phyloP scores from a whole-genome alignment of 345 rosid species.

The Crucihimalaya himalaica region DNA sequence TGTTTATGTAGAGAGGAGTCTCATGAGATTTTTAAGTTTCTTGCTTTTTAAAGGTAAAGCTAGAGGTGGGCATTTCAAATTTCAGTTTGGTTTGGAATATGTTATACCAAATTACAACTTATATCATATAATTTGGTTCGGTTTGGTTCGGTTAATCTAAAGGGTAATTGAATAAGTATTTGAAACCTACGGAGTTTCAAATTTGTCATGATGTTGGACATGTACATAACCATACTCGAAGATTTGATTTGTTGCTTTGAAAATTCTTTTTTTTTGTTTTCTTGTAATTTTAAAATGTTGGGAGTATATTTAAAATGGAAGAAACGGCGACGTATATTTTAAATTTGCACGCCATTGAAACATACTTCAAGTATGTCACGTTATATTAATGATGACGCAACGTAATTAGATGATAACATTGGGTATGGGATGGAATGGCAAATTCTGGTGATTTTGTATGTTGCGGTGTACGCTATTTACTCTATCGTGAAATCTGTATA shows the following conservation, averaged over 20 bases:
- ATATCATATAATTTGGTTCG: neutral
- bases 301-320: neutral
- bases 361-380: slow-evolving; percentile 26
- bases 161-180: neutral
- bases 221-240: neutral
- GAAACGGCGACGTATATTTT: neutral
- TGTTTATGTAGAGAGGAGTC: neutral
- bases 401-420: slow-evolving; percentile 26
- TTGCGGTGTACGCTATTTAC: slow-evolving; percentile 20
- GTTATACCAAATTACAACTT: neutral
- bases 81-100: neutral
- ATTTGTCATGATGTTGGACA: neutral
- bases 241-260: neutral
- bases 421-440: neutral
- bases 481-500: slow-evolving; percentile 6
- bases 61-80: neutral
- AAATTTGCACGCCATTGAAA: slow-evolving; percentile 9
- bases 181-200: neutral
- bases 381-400: neutral
- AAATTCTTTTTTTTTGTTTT: neutral
- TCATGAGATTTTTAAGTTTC: neutral
- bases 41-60: neutral
- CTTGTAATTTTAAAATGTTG: neutral
- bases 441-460: neutral
- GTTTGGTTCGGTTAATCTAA: neutral